These are phyloP conservation scores for Protomyces macrosporus DNA, from an alignment of 1,139 yeast species.

Conservation along the genomic window DNA sequence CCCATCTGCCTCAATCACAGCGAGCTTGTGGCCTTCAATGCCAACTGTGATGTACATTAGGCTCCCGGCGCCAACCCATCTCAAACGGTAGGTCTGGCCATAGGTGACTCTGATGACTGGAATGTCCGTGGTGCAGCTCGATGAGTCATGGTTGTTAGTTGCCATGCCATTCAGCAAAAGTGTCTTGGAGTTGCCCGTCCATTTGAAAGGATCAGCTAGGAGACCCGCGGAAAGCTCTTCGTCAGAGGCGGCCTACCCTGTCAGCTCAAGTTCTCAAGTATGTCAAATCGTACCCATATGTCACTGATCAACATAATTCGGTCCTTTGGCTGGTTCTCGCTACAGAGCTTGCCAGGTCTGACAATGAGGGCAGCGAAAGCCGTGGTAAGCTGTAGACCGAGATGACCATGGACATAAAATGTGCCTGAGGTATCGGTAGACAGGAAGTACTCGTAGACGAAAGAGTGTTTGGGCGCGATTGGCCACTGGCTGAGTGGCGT, in stretches of 20 bases:
- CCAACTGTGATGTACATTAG: slow-evolving; percentile 52
- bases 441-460: slow-evolving; percentile 48
- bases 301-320: slow-evolving; percentile 48
- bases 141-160: slow-evolving; percentile 15
- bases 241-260: slow-evolving; percentile 38
- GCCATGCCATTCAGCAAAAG: slow-evolving; percentile 37
- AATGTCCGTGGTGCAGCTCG: slow-evolving; percentile 21
- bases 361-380: slow-evolving; percentile 56
- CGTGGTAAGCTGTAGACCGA: slow-evolving; percentile 54
- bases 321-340: slow-evolving; percentile 33
- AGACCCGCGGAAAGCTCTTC: slow-evolving; percentile 36
- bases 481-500: slow-evolving; percentile 60
- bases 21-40: slow-evolving; percentile 51
- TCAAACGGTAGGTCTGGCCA: slow-evolving; percentile 47
- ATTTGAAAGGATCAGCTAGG: slow-evolving; percentile 49
- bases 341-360: slow-evolving; percentile 27
- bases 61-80: slow-evolving; percentile 52
- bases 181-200: slow-evolving; percentile 49
- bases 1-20: slow-evolving; percentile 66
- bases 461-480: slow-evolving; percentile 42
- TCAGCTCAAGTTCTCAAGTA: slow-evolving; percentile 43
- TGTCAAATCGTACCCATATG: slow-evolving; percentile 41
- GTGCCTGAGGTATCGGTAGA: slow-evolving; percentile 50
- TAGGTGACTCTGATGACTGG: slow-evolving; percentile 45
- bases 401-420: slow-evolving; percentile 61